phyloP scores from a whole-genome alignment of 2,329 filamentous ascomycete genomes.

The Daldinia sp. region DNA sequence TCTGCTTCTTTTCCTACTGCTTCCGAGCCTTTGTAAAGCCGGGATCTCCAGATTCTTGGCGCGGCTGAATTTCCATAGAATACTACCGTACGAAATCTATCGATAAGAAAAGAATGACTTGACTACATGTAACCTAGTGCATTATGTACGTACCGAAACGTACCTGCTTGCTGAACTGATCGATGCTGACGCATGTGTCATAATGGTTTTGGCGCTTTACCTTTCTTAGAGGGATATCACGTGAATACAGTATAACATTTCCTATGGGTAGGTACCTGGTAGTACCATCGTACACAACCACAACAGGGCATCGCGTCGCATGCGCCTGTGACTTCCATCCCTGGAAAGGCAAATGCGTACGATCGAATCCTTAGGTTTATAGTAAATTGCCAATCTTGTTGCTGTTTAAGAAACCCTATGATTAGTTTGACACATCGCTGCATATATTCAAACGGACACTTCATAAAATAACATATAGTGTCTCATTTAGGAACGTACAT shows the following conservation, averaged over 20 bases:
- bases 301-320: constrained; percentile 16
- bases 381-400: constrained; percentile 3
- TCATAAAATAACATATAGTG: neutral
- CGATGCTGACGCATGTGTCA: neutral
- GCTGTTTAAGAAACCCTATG: neutral
- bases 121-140: neutral
- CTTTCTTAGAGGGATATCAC: constrained; percentile 15
- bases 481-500: neutral
- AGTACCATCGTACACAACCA: neutral
- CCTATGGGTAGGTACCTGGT: neutral
- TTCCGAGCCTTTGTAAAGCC: constrained; percentile 36
- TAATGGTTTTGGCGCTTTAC: constrained; percentile 15
- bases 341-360: constrained; percentile 7
- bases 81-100: neutral
- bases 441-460: neutral
- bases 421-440: neutral
- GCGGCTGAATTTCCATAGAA: neutral
- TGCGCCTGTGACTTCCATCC: neutral
- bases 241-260: constrained; percentile 25
- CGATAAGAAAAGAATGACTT: constrained; percentile 14
- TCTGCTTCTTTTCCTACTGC: neutral
- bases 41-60: constrained; percentile 24
- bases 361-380: constrained; percentile 2
- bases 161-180: neutral
- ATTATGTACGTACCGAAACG: too few relatives aligned